Evolutionary conservation across 2,329 filamentous ascomycete species (phyloP).

Genomic region (Nigrograna mackinnonii): DNA sequence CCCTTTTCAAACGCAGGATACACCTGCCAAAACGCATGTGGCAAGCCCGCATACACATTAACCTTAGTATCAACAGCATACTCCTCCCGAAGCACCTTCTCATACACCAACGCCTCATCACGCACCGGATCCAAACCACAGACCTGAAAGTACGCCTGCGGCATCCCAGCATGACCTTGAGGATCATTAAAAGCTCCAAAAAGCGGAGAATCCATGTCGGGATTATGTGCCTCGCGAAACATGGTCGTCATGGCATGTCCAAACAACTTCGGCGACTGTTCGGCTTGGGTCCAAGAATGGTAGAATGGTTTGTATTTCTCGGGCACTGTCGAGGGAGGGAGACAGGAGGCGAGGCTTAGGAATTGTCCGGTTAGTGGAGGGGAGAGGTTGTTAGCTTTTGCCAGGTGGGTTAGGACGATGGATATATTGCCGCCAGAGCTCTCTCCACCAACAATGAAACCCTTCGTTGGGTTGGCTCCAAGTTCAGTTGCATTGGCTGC

Average conservation of each 20-base stretch:
- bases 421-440: conserved; percentile 58
- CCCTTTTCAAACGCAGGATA: background rate
- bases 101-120: background rate
- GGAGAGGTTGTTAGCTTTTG: conserved; percentile 43
- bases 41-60: background rate
- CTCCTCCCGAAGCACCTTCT: background rate
- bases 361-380: conserved; percentile 51
- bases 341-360: conserved; percentile 51
- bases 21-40: background rate
- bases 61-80: background rate
- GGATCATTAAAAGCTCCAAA: conserved; percentile 39
- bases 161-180: conserved; percentile 42
- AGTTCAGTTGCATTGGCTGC: conserved; percentile 30
- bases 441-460: conserved; percentile 56
- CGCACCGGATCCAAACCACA: background rate
- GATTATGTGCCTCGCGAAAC: conserved; percentile 15
- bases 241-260: conserved; percentile 17
- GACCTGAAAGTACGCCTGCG: conserved; percentile 42
- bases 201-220: conserved; percentile 28
- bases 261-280: conserved; percentile 21
- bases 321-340: conserved; percentile 45
- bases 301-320: conserved; percentile 43
- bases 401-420: conserved; percentile 49
- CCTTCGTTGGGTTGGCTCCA: conserved; percentile 45
- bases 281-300: conserved; percentile 37